Base-by-base conservation (phyloP, 2,329 filamentous ascomycete genomes). In the Verticillium nonalfalfae region DNA sequence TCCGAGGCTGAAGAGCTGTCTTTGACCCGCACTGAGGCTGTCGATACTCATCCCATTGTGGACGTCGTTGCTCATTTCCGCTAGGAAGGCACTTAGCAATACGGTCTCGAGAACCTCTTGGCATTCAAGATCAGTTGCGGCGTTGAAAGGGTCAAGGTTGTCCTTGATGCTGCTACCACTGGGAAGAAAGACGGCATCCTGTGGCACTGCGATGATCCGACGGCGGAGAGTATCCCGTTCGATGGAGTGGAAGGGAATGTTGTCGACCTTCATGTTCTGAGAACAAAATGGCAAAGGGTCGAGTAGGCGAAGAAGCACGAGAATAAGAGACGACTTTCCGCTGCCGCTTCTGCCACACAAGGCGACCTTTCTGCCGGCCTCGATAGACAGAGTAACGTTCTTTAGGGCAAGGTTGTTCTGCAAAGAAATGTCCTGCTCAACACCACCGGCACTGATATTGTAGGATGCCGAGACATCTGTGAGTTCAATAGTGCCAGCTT, bases 1-100 rank as follows among this genome's bases (percentile, higher is more conserved):
- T 1, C 82, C 85, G 9, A 88, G 74, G 66, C 81, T 85, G 68
- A 88, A 85, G 1, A 88, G 75, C 68, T 88, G 85, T 57, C 78
- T 77, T 68, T 87, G 84, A 0, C 85, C 85, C 60, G 81, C 79
- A 9, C 77, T 80, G 6, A 85, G 72, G 59, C 75, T 74, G 14
- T 79, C 73, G 2, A 75, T 71, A 26, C 75, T 73, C 58, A 85
- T 74, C n/a, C 61, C 63, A 1, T 65, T 68, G 7, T 63, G 60
- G 0, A 74, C 61, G 9, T 58, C 38, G 0, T 70, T 71, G 1
- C 71, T 73, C 1, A 64, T 61, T 13, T 67, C 62, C 4, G 63
- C 54, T 6, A 75, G 64, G 26, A 72, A 65, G 1, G 50, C 7
- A 65, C 69, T 71, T 0, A 76, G 66, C 1, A 67, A 68, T 21